Evolutionary conservation across 495 filamentous ascomycete species (phyloP), one percentile per base, ranked within the genome.

Genomic region (Amorphotheca resinae): DNA sequence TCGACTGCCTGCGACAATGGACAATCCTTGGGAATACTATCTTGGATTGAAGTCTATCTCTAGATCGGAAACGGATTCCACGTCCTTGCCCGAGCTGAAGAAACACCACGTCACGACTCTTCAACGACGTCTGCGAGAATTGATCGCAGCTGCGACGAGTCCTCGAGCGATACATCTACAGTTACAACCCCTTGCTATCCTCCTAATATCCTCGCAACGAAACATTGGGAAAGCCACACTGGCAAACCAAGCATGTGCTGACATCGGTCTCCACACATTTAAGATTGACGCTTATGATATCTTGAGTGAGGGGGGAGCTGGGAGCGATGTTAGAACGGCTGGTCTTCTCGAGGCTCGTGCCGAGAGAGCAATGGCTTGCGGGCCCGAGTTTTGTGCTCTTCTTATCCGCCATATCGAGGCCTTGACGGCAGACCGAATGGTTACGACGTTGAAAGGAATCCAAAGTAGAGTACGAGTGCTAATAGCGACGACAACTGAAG

Each of bases 251-350:
- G 85, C 88, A 2, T 87, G 84, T 54, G 71, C 78, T 0, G 91
- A 95, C 48, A 79, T 95, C 37, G 91, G 93, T 9, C 63, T 95
- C 2, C 91, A 98, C 58, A 80, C 77, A 1, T 96, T 95, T 54
- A 64, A 78, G 9, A 81, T 98, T 44, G 86, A 95, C 57, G 82
- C 86, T 0, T 94, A 93, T 57, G 93, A 98, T 50, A 86, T 96
- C 37, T 66, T 93, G 9, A 85, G 86, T 8, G 89, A 95, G 52
- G 83, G 86, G 15, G 84, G 84, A 28, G 80, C 76, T 0, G 84
- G 84, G 7, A 80, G 82, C 44, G 91, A 98, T 54, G 83, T 93
- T 33, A 94, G 95, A 65, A 88, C 87, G 0, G 91, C 93, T 48
- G 87, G 80, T 3, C 83, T 91, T 50, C 64, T 98, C 16, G 82